Base-by-base conservation (phyloP, 306 rosid species). In the Spatholobus suberectus region DNA sequence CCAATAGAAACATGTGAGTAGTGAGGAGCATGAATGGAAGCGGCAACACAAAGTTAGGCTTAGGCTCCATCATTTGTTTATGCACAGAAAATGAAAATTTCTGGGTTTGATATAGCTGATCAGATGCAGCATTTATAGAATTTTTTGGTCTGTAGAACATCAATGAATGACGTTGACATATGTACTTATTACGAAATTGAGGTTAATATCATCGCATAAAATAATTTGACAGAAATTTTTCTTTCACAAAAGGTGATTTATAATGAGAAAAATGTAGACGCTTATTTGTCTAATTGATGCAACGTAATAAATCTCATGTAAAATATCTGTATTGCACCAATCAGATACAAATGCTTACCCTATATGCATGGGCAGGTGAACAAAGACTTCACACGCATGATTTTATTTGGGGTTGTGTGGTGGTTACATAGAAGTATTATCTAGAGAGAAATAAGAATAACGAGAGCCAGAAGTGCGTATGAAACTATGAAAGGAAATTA, bases 121-220 rank as follows among this genome's bases (percentile, higher is more conserved):
- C 20, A 71, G 32, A 32, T 75, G 21, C 41, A 62, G 65, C 44
- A 47, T 66, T 75, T 52, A 52, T 82, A 82, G 6, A 20, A 46
- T 21, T 3, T 71, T 29, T 59, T 15, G 0, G 14, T 44, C 10
- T 61, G 17, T 49, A 32, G 29, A 62, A 20, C 35, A 73, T 71
- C 14, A n/a, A n/a, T n/a, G n/a, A 32, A 59, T 72, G 84, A 72
- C 38, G 68, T 23, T 81, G 85, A 65, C 80, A 47, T 58, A 5
- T 71, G 14, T 3, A 46, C 59, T 81, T 44, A 40, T 40, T 54
- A 26, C 10, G 8, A 59, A 20, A 14, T 32, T 51, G 46, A 27
- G 41, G 58, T 34, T 35, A 27, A n/a, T 63, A 5, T 67, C 34
- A 35, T 41, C n/a, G 17, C 24, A n/a, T n/a, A 70, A 41, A 40